Evolutionary conservation across 805 yeast genomes (phyloP), one percentile per base, ranked within the genome.

Genomic region (Metschnikowia anglica): DNA sequence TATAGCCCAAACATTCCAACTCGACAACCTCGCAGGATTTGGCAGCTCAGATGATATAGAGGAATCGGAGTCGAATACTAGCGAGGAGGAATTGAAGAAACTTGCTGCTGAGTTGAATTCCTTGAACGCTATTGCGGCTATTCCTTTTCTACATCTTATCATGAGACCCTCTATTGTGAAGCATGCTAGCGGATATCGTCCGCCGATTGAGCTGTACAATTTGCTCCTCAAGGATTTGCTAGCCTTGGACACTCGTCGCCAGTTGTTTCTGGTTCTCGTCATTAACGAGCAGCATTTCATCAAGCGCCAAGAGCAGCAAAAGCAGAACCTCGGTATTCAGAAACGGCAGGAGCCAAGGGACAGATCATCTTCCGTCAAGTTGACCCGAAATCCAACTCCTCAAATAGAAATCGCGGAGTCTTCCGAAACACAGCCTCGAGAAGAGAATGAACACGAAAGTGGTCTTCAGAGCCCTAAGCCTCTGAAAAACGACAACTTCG

Each of bases 141-240:
- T 70, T 18, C 76, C 76, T 1, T 68, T 71, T 34, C 44, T 66
- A 3, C 76, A 71, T 52, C 56, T 66, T 27, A 62, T 71, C 4
- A 55, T 70, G 44, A 55, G 75, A 26, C 76, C 76, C 0, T 65
- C 74, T 1, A 58, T 62, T 5, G 54, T 61, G 5, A 71, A 68
- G 38, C 50, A 60, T 32, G 54, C 66, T 1, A 13, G 56, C 1
- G 76, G 76, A 0, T 67, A 68, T 44, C 66, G 65, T 39, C 76
- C 76, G 9, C 73, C 73, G 0, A 27, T 62, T 16, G 55, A 44
- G 1, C 45, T 43, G 13, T 70, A 70, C 48, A 48, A 49, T 18
- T 20, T 11, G 4, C 39, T 70, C 7, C 56, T 66, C 3, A 11
- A 38, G 5, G 68, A 65, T 43, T 57, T 71, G 40, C 53, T 70